These are phyloP conservation scores for Neopestalotiopsis clavispora DNA, from an alignment of 2,329 filamentous ascomycete species.

Conservation along the genomic window DNA sequence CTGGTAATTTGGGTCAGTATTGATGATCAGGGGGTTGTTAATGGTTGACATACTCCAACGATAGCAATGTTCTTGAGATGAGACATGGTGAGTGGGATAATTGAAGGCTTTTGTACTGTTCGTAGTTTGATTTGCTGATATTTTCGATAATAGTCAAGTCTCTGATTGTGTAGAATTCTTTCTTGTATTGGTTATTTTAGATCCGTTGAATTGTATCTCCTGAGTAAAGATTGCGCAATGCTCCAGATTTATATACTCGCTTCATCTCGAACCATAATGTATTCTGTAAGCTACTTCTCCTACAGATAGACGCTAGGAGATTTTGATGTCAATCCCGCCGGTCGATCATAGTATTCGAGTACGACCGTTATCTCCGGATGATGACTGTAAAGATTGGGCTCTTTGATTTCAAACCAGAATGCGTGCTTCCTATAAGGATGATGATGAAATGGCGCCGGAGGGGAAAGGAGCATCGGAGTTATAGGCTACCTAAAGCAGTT, in stretches of 20 bases:
- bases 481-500: neutral
- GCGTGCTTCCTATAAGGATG: neutral
- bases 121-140: neutral
- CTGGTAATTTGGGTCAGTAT: slow-evolving; percentile 32
- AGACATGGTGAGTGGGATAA: neutral
- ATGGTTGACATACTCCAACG: slow-evolving; percentile 47
- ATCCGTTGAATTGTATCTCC: no score
- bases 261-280: neutral
- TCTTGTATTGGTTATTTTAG: no score
- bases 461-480: neutral
- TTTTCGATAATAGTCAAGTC: no score
- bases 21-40: neutral
- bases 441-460: no score
- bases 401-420: neutral
- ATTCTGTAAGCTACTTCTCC: neutral
- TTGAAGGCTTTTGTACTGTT: neutral
- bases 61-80: slow-evolving; percentile 50
- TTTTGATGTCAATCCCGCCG: neutral
- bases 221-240: no score
- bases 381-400: neutral
- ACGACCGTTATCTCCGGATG: neutral
- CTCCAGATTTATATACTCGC: neutral
- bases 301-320: neutral
- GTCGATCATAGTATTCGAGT: neutral
- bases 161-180: no score